These are phyloP conservation scores for Fistulina hepatica DNA, from an alignment of 1,284 basidiomycete genomes.

Conservation along the genomic window DNA sequence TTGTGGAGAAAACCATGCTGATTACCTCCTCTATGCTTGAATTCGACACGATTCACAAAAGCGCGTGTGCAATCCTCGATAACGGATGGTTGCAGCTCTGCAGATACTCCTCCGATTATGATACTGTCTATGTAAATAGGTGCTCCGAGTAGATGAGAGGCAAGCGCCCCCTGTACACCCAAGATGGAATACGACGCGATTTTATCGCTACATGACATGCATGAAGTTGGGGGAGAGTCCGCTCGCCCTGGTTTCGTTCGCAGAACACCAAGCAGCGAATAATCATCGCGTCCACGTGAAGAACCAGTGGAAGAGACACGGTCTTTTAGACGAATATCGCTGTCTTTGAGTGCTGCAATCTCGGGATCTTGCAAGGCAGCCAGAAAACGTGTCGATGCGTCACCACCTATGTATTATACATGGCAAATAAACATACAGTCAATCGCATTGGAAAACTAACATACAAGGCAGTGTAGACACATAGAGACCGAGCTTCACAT, in stretches of 20 bases:
- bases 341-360: slow-evolving; percentile 59
- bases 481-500: slow-evolving; percentile 59
- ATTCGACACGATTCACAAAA: slow-evolving; percentile 37
- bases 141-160: slow-evolving; percentile 31
- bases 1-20: slow-evolving; percentile 40
- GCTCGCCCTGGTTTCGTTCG: slow-evolving; percentile 87
- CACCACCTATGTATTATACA: slow-evolving; percentile 73
- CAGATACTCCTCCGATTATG: slow-evolving; percentile 60
- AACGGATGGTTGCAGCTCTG: slow-evolving; percentile 30
- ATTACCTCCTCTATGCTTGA: too few relatives aligned
- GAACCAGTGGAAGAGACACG: slow-evolving; percentile 29
- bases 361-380: slow-evolving; percentile 58
- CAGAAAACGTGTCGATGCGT: slow-evolving; percentile 76
- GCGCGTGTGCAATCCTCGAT: slow-evolving; percentile 51
- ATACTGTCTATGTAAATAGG: slow-evolving; percentile 59
- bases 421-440: too few relatives aligned
- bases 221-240: slow-evolving; percentile 70
- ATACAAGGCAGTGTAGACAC: slow-evolving; percentile 86
- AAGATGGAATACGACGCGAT: slow-evolving; percentile 73
- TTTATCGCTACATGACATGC: slow-evolving; percentile 89
- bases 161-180: slow-evolving; percentile 78
- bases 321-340: slow-evolving; percentile 27
- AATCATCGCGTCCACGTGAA: slow-evolving; percentile 71
- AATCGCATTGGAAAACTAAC: slow-evolving; percentile 18
- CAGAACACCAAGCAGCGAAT: slow-evolving; percentile 60